A percentile compares a stretch with the other conserved stretches of the same genome.
phyloP scores from a whole-genome alignment of 495 filamentous ascomycete genomes.

The Patellaria atrata region DNA sequence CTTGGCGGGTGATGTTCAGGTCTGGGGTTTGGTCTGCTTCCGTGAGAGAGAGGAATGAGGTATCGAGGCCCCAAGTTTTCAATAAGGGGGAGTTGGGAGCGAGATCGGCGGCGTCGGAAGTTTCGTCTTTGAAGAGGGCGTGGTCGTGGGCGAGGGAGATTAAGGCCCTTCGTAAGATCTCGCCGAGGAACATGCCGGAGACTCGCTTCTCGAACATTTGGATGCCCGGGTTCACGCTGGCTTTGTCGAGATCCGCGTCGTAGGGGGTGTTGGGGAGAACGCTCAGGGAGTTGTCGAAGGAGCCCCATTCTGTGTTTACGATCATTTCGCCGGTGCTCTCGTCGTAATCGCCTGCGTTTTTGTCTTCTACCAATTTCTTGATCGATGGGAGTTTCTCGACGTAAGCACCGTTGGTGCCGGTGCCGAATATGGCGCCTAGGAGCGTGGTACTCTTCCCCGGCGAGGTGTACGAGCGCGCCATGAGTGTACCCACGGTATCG shows the following conservation, averaged over 20 bases:
- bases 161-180: conserved; percentile 71
- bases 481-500: conserved; percentile 92
- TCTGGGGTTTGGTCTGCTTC: conserved; percentile 56
- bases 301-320: conserved; percentile 96
- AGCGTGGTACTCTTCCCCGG: conserved; percentile 78
- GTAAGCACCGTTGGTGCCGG: conserved; percentile 90
- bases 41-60: conserved; percentile 66
- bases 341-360: conserved; percentile 46
- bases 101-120: conserved; percentile 47
- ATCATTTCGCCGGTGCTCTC: conserved; percentile 84
- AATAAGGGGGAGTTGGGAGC: conserved; percentile 56
- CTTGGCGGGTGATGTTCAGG: conserved; percentile 50
- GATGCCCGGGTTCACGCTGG: conserved; percentile 80
- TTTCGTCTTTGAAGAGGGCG: conserved; percentile 53
- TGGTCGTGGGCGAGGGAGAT: conserved; percentile 45
- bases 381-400: conserved; percentile 59
- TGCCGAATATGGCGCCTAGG: conserved; percentile 86
- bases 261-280: conserved; percentile 77
- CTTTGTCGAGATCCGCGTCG: conserved; percentile 62
- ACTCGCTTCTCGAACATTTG: conserved; percentile 99
- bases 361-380: conserved; percentile 47
- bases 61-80: conserved; percentile 80
- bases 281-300: conserved; percentile 84
- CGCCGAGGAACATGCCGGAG: conserved; percentile 95
- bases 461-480: conserved; percentile 91